Base-by-base conservation (phyloP, 441 rosid genomes). In the Mallotus japonicus region DNA sequence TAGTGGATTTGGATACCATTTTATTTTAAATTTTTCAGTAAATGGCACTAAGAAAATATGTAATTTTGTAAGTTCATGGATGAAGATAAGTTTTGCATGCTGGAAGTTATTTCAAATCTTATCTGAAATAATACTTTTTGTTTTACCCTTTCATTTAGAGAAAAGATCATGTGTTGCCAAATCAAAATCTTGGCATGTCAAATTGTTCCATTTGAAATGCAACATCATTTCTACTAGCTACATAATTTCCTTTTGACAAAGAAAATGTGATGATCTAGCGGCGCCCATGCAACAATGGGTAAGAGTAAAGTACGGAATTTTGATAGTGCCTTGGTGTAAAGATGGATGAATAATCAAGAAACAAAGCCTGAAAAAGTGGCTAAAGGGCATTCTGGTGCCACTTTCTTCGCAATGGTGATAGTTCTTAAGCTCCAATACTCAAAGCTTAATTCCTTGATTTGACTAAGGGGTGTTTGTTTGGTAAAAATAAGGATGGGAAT, bases 361-460 rank as follows among this genome's bases (percentile, higher is more conserved):
- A 22, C n/a, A 37, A 28, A 49, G 73, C 58, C 19, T 12, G 19
- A 19, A 53, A 71, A 50, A 55, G 12, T 50, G 69, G 69, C 14
- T 24, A 54, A 68, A 74, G 44, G 24, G 49, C 54, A 28, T 54
- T 54, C 57, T 42, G 22, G 60, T 68, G 67, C 69, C 72, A 66
- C 56, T 57, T 65, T 73, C 37, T 73, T 32, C 71, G 66, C 19
- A 47, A 49, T 73, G 65, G 51, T 56, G 57, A 24, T 68, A 24
- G 49, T 44, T 32, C 40, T 75, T 37, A 37, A 51, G 65, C 77
- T 53, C 72, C 59, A 16, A 62, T 37, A 1, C 40, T 37, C 40
- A 34, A 65, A 61, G 62, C 51, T 65, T 55, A 65, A 47, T 62
- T 11, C 40, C 49, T 73, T 67, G 20, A 15, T 59, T 73, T 73